Evolutionary conservation across 179 eudicot species (phyloP).

Genomic region (Dionaea muscipula): DNA sequence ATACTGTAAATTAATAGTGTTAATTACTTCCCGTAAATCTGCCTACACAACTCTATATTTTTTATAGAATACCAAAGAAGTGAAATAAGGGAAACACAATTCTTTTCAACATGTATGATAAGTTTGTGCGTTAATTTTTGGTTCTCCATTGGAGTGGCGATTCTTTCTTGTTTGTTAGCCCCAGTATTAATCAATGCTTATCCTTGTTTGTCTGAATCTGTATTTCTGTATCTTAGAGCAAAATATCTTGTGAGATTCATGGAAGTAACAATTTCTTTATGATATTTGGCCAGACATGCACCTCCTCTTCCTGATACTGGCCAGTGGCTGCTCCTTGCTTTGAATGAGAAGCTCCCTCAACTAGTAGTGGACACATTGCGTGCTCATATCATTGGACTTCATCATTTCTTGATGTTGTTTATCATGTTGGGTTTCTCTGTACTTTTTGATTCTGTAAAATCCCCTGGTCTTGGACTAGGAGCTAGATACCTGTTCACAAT

Average conservation of each 20-base stretch:
- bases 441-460: slow-evolving; percentile 67
- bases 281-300: slow-evolving; percentile 40
- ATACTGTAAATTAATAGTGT: no score
- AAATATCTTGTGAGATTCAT: background rate
- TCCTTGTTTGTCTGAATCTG: background rate
- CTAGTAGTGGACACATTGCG: slow-evolving; percentile 60
- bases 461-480: slow-evolving; percentile 95
- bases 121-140: no score
- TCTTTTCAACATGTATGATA: no score
- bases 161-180: background rate
- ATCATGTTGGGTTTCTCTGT: slow-evolving; percentile 91
- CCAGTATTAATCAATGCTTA: no score
- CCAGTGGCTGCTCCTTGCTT: slow-evolving; percentile 76
- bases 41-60: no score
- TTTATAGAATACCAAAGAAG: no score
- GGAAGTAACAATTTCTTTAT: background rate
- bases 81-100: no score
- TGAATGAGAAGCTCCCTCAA: slow-evolving; percentile 81
- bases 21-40: no score
- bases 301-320: slow-evolving; percentile 95
- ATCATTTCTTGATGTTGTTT: slow-evolving; percentile 89
- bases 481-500: slow-evolving; percentile 91
- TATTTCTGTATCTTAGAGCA: background rate
- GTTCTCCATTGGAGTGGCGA: background rate
- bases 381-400: slow-evolving; percentile 74